Base-by-base conservation (phyloP, 2,329 filamentous ascomycete species). In the Amesomyces nigricolor region DNA sequence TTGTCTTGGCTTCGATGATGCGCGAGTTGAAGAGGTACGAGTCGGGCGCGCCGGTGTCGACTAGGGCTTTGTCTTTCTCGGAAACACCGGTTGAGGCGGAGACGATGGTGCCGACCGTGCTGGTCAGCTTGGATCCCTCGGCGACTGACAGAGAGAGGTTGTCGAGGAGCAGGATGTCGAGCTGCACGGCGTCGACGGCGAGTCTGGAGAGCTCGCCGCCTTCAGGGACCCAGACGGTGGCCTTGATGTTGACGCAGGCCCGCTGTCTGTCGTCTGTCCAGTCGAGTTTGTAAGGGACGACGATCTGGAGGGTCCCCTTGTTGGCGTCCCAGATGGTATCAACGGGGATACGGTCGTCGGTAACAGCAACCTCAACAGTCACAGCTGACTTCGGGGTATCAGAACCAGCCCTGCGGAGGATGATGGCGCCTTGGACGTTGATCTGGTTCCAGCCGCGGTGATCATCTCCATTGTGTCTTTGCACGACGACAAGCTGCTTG, bases 181-280 rank as follows among this genome's bases (percentile, higher is more conserved):
- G 71, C 19, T 75, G 70, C 9, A 70, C 58, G 3, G 69, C 65
- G 16, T 66, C 61, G 14, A 80, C 59, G 7, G 54, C 48, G 7
- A 82, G 63, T 2, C 42, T 54, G 13, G 71, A 62, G 11, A 82
- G 65, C 8, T 67, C 61, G 3, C 70, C 68, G 14, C 67, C 62
- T 4, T 67, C 64, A 6, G 79, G 79, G 0, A 77, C 71, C 69
- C 72, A 77, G 42, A 79, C 63, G 2, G 76, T 81, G 14, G 70
- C 67, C 10, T 71, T 72, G 54, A 82, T 68, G 57, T 75, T 72
- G 17, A 81, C 67, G 61, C 79, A 82, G 1, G 77, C 75, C 43
- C 59, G 53, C 7, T 64, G 58, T 1, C 61, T 53, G 11, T 58
- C 32, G 2, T 61, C 50, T 13, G 59, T 48, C 63, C 69, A 70